Conservation (phyloP, 2,329 filamentous ascomycete species). For the Cytospora schulzeri region DNA sequence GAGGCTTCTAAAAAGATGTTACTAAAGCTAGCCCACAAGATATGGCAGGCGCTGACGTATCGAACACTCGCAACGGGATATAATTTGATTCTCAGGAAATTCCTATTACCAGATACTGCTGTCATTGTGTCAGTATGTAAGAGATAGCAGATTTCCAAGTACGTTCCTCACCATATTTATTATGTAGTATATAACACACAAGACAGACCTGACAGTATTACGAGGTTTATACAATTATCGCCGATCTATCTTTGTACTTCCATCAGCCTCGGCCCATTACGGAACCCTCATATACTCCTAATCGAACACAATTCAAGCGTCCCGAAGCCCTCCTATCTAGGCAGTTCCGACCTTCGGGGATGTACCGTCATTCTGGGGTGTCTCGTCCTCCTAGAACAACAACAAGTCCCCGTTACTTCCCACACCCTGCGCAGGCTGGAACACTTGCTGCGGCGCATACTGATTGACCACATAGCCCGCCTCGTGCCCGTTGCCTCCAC, state of each 20-base stretch:
- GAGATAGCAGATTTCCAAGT: background rate
- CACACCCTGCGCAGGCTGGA: conserved; percentile 67
- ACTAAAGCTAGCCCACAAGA: no score
- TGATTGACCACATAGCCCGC: conserved; percentile 77
- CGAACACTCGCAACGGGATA: no score
- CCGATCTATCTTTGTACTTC: background rate
- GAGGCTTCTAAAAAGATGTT: background rate
- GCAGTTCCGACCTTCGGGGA: background rate
- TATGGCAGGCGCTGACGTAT: no score
- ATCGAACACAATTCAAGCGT: background rate
- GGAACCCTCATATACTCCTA: background rate
- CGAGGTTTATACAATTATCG: background rate
- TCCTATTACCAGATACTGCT: no score
- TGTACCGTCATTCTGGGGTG: background rate
- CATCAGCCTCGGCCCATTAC: background rate
- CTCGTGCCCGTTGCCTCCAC: conserved; percentile 56
- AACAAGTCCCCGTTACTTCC: conserved; percentile 73
- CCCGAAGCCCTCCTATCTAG: background rate
- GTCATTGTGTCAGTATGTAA: background rate
- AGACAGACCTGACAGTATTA: background rate
- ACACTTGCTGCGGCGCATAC: conserved; percentile 74
- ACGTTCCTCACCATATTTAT: background rate
- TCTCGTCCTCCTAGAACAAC: conserved; percentile 51
- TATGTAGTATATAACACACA: no score
- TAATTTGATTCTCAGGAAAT: background rate